These are phyloP conservation scores for Berkeleyomyces basicola DNA, from an alignment of 2,329 filamentous ascomycete genomes.

Conservation along the genomic window DNA sequence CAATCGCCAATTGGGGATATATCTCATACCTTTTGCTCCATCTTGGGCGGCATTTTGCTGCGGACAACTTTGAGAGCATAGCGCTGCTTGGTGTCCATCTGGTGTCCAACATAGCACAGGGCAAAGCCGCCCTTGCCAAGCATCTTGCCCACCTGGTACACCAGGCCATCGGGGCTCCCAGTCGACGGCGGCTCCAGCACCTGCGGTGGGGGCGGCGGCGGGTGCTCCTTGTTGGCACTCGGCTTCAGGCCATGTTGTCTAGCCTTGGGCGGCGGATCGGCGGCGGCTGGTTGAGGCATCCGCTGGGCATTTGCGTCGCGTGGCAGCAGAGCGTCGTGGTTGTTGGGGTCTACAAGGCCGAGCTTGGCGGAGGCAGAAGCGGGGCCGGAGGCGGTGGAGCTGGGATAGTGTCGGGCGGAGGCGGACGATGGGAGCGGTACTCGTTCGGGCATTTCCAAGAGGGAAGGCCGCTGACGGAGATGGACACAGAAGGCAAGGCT, in stretches of 20 bases:
- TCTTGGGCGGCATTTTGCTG: constrained; percentile 65
- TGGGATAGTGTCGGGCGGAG: constrained; percentile 1
- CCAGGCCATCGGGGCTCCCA: constrained; percentile 51
- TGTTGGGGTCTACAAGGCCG: constrained; percentile 21
- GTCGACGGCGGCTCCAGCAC: constrained; percentile 47
- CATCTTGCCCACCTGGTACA: constrained; percentile 57
- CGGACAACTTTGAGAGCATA: constrained; percentile 72
- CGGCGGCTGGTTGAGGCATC: constrained; percentile 25
- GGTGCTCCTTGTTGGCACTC: constrained; percentile 48
- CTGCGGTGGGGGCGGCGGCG: constrained; percentile 43
- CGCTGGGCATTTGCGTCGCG: constrained; percentile 47
- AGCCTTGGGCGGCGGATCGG: constrained; percentile 35
- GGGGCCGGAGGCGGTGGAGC: background rate
- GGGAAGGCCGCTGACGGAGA: background rate
- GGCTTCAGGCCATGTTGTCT: constrained; percentile 32
- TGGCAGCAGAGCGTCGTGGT: constrained; percentile 48
- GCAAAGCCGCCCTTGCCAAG: constrained; percentile 72
- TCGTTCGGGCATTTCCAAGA: constrained; percentile 12
- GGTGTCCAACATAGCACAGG: constrained; percentile 59
- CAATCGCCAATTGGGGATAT: background rate
- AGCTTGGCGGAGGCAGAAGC: background rate
- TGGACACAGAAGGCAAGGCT: background rate
- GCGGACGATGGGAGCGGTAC: constrained; percentile 10
- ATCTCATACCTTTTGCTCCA: constrained; percentile 58
- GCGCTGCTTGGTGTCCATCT: constrained; percentile 47